Evolutionary conservation across 345 rosid species (phyloP), one percentile per base, ranked within the genome.

Genomic region (Draba incana): DNA sequence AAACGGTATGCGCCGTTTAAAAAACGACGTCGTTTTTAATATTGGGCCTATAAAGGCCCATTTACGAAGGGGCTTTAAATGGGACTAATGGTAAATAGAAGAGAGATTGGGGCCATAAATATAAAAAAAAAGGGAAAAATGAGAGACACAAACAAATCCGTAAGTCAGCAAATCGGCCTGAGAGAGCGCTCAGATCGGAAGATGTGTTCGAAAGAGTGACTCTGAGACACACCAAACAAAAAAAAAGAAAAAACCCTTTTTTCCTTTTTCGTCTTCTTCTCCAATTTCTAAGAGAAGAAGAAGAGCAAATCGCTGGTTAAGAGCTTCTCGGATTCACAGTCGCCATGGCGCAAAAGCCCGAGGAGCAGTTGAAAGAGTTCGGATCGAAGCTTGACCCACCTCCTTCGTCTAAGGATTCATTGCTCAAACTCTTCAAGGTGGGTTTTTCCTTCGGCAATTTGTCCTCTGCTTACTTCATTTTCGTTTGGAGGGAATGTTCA

Each of bases 341-440:
- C 48, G 72, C 12, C 66, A 93, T 90, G 99, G 85, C 84, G 5
- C 81, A 75, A 47, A 86, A 84, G 84, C 81, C 82, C n/a, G 84
- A 84, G 71, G 82, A 72, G 62, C 88, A 80, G 82, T 81, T 94
- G 42, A 81, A 68, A 81, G 96, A 87, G 78, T 64, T 91, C 66
- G 99, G 99, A 89, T 88, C 96, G 69, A 89, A 84, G 86, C 95
- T 94, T 71, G 84, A 83, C 51, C 64, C 84, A 24, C 90, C 80
- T 75, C 92, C 95, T 48, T 43, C 90, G 33, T 37, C 89, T 54
- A 85, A 89, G 69, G 99, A 94, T 72, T 81, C 86, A 8, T 82
- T 94, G 71, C 75, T 88, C 58, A 87, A 84, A 84, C 96, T 94
- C 69, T 79, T 94, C 15, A 86, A 89, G 99, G 99, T 77, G 3